Evolutionary conservation across 1,139 yeast species (phyloP), one percentile per base, ranked within the genome.

Genomic region (Candida sp.): DNA sequence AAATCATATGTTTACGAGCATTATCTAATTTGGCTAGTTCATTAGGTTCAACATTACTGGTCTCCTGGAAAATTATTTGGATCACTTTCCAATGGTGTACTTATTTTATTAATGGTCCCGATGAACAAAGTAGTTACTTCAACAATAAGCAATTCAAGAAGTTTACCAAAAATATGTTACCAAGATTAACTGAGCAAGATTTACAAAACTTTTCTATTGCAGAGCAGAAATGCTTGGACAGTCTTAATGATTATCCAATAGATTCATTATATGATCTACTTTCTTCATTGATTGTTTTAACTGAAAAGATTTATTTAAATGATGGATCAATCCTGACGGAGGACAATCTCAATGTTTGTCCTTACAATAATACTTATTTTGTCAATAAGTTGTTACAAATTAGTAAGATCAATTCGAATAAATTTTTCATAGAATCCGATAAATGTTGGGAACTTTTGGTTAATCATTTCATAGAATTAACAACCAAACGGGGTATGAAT

Each of bases 1-100:
- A 89, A 55, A 74, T 86, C 3, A 73, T 83, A n/a, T 82, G 96
- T 53, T 78, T 88, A 38, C 70, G 96, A 40, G 97, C 96, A 0
- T 63, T 91, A 38, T 68, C 84, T 3, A 86, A 88, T 48, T 68
- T 93, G 39, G 91, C 93, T 0, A 74, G 84, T 3, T 86, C 96
- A 0, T 63, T 91, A 23, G 97, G 97, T 0, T 77, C 91, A 0
- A 77, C 82, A 0, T 69, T 91, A 21, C 77, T 76, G 6, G 59
- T 65, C 1, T 80, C 88, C 25, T 93, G 98, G 98, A 63, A 65
- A 19, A 75, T 81, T 23, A 65, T 89, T 9, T 71, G 89, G 58
- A 73, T 79, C 8, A 77, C 95, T 0, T 70, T 91, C 44, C 96
- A 87, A 64, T 78, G 96, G 96, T 70, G 81, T 49, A 76, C 82